These are phyloP conservation scores for Lumnitzera racemosa DNA, from an alignment of 345 rosid genomes.

Conservation along the genomic window DNA sequence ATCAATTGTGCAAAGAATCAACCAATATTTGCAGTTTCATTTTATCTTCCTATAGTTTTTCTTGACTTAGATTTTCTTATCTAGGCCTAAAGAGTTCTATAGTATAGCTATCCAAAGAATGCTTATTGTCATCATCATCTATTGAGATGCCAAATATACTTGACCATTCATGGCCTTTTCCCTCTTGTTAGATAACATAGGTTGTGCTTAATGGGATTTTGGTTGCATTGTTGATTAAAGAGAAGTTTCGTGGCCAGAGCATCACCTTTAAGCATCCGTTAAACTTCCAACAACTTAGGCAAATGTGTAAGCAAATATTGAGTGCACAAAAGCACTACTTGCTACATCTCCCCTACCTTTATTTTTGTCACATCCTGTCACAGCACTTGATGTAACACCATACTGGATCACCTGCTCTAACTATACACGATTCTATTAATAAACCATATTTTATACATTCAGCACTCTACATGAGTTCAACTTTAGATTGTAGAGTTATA, in stretches of 20 bases:
- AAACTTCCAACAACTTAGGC: constrained; percentile 85
- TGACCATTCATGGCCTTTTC: constrained; percentile 27
- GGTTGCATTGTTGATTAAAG: constrained; percentile 25
- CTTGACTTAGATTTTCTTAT: constrained; percentile 6
- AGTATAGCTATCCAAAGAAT: constrained; percentile 66
- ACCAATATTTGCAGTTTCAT: too few species aligned
- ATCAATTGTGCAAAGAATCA: too few species aligned
- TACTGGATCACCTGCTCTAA: too few species aligned
- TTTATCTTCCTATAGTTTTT: background rate
- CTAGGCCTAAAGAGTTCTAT: constrained; percentile 98
- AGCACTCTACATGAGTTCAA: too few species aligned
- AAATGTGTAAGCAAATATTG: constrained; percentile 81
- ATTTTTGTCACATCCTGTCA: constrained; percentile 26
- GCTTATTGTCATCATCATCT: constrained; percentile 69
- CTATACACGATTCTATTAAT: too few species aligned
- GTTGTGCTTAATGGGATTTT: constrained; percentile 16
- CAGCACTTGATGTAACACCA: constrained; percentile 11
- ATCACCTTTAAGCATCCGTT: constrained; percentile 93
- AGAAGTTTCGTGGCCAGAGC: constrained; percentile 70
- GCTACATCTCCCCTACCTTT: constrained; percentile 81
- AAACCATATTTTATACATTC: too few species aligned
- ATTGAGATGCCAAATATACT: constrained; percentile 43
- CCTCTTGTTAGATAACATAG: constrained; percentile 20
- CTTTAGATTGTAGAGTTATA: too few species aligned
- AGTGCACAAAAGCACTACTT: constrained; percentile 81